A percentile compares a stretch with the other conserved stretches of the same genome.
Evolutionary conservation across 1,284 basidiomycete species (phyloP).

Genomic region (Austroboletus novae-zelandiae): DNA sequence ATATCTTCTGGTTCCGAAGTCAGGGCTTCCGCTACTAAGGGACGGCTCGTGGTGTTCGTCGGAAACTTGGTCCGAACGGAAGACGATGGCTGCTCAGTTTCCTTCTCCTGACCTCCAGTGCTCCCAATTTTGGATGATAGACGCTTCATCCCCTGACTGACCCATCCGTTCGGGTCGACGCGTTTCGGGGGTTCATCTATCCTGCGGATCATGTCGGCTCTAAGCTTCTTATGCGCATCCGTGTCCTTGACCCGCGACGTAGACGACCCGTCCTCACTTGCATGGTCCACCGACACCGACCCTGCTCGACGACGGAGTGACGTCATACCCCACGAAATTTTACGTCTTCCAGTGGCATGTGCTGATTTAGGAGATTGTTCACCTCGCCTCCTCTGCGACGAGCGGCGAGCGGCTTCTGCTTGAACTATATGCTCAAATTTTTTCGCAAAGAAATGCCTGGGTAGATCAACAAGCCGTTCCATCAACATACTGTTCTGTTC

Average conservation of each 20-base stretch:
- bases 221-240: constrained; percentile 40
- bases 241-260: constrained; percentile 22
- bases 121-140: constrained; percentile 9
- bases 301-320: constrained; percentile 30
- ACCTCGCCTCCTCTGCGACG: constrained; percentile 10
- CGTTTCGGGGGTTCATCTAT: constrained; percentile 76
- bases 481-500: not conserved
- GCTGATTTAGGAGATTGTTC: constrained; percentile 11
- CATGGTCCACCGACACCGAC: constrained; percentile 23
- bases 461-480: not conserved
- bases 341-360: constrained; percentile 19
- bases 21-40: not conserved
- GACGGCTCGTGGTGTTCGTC: not conserved
- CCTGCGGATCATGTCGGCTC: constrained; percentile 83
- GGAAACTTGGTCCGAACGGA: constrained; percentile 1
- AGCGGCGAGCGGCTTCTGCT: constrained; percentile 39
- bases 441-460: constrained; percentile 72
- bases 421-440: constrained; percentile 71
- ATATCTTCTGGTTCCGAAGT: not conserved
- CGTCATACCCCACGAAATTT: constrained; percentile 33
- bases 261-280: constrained; percentile 16
- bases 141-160: constrained; percentile 44
- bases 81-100: constrained; percentile 1
- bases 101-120: constrained; percentile 3
- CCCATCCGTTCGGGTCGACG: constrained; percentile 82